Evolutionary conservation across 257 asterid genomes (phyloP).

Genomic region (Solanum paucissectum): DNA sequence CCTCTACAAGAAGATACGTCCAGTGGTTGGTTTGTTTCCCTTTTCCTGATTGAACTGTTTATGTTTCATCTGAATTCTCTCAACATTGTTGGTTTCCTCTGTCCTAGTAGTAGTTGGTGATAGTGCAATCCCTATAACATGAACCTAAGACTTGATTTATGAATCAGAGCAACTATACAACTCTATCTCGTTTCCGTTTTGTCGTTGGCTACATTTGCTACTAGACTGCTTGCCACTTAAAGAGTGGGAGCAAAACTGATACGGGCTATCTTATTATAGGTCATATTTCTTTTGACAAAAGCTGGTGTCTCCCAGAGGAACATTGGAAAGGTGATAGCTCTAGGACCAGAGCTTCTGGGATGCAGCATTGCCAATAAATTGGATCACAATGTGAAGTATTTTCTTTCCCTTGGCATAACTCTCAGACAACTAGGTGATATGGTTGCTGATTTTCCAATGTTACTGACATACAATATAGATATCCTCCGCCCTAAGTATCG

Average conservation of each 20-base stretch:
- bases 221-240: not conserved
- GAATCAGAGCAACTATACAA: not conserved
- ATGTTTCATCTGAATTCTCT: not conserved
- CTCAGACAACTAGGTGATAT: conserved; percentile 56
- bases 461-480: conserved; percentile 68
- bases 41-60: not conserved
- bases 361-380: conserved; percentile 79
- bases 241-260: not conserved
- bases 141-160: not conserved
- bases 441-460: conserved; percentile 79
- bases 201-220: not conserved
- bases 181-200: not conserved
- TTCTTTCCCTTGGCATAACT: conserved; percentile 73
- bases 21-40: conserved; percentile 41
- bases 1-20: conserved; percentile 87
- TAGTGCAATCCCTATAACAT: not conserved
- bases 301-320: conserved; percentile 70
- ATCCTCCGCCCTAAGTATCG: conserved; percentile 85
- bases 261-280: conserved; percentile 21
- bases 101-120: not conserved
- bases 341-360: conserved; percentile 77
- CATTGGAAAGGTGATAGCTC: conserved; percentile 78
- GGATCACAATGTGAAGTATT: conserved; percentile 78
- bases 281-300: conserved; percentile 67
- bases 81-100: not conserved